Evolutionary conservation across 345 rosid species (phyloP).

Genomic region (Salix viminalis): DNA sequence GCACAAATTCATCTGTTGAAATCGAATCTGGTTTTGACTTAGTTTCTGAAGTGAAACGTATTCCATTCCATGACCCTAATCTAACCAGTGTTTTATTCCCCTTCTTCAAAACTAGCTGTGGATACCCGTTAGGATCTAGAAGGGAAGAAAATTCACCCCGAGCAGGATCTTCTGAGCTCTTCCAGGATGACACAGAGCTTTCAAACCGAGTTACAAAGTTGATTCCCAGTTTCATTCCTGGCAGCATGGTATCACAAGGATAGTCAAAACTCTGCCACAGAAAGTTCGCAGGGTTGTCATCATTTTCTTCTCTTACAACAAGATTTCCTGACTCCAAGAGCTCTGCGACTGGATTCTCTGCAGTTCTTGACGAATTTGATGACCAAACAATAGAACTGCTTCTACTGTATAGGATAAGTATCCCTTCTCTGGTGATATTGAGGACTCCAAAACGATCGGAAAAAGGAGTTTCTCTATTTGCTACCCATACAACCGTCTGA

Average conservation of each 20-base stretch:
- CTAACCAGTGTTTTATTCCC: neutral
- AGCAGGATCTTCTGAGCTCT: neutral
- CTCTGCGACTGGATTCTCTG: neutral
- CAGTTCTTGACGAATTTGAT: neutral
- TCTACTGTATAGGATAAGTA: neutral
- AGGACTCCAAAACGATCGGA: too few relatives aligned
- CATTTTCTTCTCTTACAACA: too few relatives aligned
- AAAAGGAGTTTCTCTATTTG: too few relatives aligned
- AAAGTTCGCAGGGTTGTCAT: too few relatives aligned
- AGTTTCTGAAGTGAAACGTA: neutral
- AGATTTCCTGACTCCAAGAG: too few relatives aligned
- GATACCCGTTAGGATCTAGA: neutral
- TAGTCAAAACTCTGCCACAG: too few relatives aligned
- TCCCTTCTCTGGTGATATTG: too few relatives aligned
- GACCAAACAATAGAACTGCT: neutral
- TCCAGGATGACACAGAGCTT: neutral
- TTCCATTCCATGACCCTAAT: neutral
- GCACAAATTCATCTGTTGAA: neutral
- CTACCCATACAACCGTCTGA: too few relatives aligned
- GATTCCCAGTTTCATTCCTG: neutral
- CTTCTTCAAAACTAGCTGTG: neutral
- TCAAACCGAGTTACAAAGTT: neutral
- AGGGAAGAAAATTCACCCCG: neutral
- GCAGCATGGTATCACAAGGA: neutral
- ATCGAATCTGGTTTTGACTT: neutral